Base-by-base conservation (phyloP, 495 filamentous ascomycete species). In the Thozetella sp. region DNA sequence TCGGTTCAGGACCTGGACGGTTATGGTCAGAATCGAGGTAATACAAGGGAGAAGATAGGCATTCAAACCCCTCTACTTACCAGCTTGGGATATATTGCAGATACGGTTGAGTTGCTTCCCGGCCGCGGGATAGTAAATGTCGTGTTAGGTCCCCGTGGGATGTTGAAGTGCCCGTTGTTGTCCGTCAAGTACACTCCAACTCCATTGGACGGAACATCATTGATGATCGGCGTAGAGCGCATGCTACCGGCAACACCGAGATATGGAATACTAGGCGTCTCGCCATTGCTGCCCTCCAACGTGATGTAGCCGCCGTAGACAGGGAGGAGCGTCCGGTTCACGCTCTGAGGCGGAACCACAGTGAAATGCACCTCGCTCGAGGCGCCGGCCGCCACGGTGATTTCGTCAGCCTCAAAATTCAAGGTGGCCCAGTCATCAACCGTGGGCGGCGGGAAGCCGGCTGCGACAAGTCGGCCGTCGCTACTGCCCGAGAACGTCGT, bases 301-400 rank as follows among this genome's bases (percentile, higher is more conserved):
- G 73, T 66, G 34, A 81, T 76, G 63, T 76, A 78, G 24, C 78
- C 78, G 0, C 74, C 75, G 58, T 80, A 81, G 2, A 80, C 68
- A 3, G 74, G 76, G 45, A 79, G 64, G 12, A 69, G 74, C 12
- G 58, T 55, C 25, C 66, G 53, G 26, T 77, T 60, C 0, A 77
- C 57, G 24, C 51, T 54, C 3, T 58, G 46, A 15, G 78, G 78
- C 12, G 75, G 72, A 22, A 65, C 71, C 24, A 76, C 66, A 9
- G 65, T 70, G 51, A 79, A 72, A 6, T 63, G 65, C 54, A 81
- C 59, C 17, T 54, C 59, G 27, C 60, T 65, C 19, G 64, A 67
- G 26, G 53, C 66, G 1, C 73, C 70, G 1, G 73, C 69, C 9
- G 66, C 60, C 30, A 77, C 60, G 15, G 63, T 64, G 13, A 75